A percentile compares a stretch with the other conserved stretches of the same genome.
Conservation (phyloP, 495 filamentous ascomycete genomes). For the Hypoxylon lenormandii region DNA sequence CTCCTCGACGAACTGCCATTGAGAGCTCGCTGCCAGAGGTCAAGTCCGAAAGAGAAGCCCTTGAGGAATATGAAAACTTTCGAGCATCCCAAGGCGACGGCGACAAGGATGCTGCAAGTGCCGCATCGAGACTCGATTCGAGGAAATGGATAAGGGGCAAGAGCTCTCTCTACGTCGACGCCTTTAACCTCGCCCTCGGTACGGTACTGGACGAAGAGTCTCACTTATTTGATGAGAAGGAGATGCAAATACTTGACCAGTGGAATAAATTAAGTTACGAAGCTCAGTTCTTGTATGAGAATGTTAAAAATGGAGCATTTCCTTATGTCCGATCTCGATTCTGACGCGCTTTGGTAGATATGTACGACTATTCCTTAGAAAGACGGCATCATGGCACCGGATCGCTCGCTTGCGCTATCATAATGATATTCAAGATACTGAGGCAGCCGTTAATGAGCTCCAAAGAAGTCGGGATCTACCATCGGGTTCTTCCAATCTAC, state of each 20-base stretch:
- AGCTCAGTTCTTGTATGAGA: conserved; percentile 85
- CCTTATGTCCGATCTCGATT: conserved; percentile 3
- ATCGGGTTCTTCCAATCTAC: conserved; percentile 5
- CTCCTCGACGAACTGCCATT: conserved; percentile 72
- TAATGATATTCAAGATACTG: conserved; percentile 81
- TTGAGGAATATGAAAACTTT: conserved; percentile 80
- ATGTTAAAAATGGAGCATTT: background rate
- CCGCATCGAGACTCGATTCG: conserved; percentile 51
- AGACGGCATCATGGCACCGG: conserved; percentile 94
- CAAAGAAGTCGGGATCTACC: conserved; percentile 49
- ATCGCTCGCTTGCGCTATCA: conserved; percentile 80
- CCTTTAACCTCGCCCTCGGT: conserved; percentile 91
- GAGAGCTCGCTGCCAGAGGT: conserved; percentile 80
- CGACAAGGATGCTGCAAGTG: conserved; percentile 55
- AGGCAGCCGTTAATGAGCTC: conserved; percentile 71
- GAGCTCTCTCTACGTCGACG: conserved; percentile 96
- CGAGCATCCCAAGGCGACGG: conserved; percentile 61
- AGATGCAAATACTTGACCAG: conserved; percentile 78
- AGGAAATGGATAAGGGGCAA: conserved; percentile 63
- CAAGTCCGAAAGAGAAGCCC: conserved; percentile 74
- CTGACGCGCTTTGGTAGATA: conserved; percentile 63
- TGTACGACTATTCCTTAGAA: conserved; percentile 92
- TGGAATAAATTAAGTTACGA: conserved; percentile 85
- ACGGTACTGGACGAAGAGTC: conserved; percentile 91
- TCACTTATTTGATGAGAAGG: conserved; percentile 85